Evolutionary conservation across 164 flowering plant species (phyloP).

Genomic region (Stephania yunnanensis): DNA sequence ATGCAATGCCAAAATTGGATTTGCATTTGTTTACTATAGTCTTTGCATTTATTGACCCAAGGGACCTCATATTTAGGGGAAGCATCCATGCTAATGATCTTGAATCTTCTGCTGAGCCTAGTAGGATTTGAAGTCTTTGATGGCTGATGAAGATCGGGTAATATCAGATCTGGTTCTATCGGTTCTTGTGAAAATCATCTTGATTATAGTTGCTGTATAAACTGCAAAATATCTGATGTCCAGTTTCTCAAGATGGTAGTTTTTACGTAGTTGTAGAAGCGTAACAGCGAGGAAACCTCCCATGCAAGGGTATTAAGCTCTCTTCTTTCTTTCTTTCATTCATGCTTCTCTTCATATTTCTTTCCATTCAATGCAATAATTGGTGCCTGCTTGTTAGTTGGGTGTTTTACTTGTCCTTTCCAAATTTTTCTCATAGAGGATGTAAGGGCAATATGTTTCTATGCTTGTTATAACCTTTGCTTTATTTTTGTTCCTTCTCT

Average conservation of each 20-base stretch:
- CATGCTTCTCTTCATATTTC: too few relatives aligned
- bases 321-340: neutral
- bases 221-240: neutral
- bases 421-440: neutral
- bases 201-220: neutral
- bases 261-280: neutral
- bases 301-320: neutral
- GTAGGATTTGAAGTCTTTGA: neutral
- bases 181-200: neutral
- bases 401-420: neutral
- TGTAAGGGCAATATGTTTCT: too few relatives aligned
- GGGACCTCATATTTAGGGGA: neutral
- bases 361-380: too few relatives aligned
- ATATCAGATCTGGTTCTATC: neutral
- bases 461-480: neutral
- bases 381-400: neutral
- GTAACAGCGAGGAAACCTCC: neutral
- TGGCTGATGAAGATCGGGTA: neutral
- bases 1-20: neutral
- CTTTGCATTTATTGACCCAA: slow-evolving; percentile 1
- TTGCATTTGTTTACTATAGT: neutral
- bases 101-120: slow-evolving; percentile 3
- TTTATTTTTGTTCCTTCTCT: neutral
- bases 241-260: slow-evolving; percentile 1
- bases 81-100: neutral